A percentile compares a stretch with the other conserved stretches of the same genome.
phyloP scores from a whole-genome alignment of 2,329 filamentous ascomycete species.

The Talaromyces albobiverticillius region DNA sequence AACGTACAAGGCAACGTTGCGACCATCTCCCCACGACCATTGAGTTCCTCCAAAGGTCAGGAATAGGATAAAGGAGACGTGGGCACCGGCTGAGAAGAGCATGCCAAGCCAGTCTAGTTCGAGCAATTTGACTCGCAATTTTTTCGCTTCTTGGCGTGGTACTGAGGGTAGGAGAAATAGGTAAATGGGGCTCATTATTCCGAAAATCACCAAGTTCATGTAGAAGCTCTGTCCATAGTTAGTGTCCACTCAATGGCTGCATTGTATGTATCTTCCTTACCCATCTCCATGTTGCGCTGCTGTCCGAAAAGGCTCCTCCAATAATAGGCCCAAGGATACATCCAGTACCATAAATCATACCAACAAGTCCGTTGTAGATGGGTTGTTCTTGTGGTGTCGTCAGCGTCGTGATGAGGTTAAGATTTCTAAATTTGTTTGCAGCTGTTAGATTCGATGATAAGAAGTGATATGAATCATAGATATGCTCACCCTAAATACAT shows the following conservation, averaged over 20 bases:
- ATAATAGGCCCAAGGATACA: slow-evolving; percentile 36
- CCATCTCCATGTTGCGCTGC: slow-evolving; percentile 24
- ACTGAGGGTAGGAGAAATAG: slow-evolving; percentile 40
- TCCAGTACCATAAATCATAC: slow-evolving; percentile 31
- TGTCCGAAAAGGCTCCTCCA: slow-evolving; percentile 32
- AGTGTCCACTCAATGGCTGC: too few relatives aligned
- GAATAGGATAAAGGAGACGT: slow-evolving; percentile 43
- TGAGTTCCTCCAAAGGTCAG: slow-evolving; percentile 50
- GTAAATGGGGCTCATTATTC: slow-evolving; percentile 39
- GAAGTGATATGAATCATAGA: too few relatives aligned
- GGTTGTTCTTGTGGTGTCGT: slow-evolving; percentile 22
- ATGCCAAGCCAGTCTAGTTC: slow-evolving; percentile 47
- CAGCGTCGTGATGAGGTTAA: slow-evolving; percentile 21
- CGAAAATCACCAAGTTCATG: slow-evolving; percentile 52
- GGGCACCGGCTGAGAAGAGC: slow-evolving; percentile 40
- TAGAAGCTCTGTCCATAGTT: slow-evolving; percentile 33
- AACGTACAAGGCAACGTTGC: slow-evolving; percentile 48
- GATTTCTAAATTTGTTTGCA: too few relatives aligned
- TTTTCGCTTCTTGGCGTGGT: slow-evolving; percentile 20
- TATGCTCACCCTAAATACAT: slow-evolving; percentile 34
- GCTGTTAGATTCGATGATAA: too few relatives aligned
- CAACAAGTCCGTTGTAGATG: slow-evolving; percentile 24
- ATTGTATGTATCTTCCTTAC: too few relatives aligned
- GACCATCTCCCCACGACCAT: slow-evolving; percentile 47
- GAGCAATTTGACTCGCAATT: slow-evolving; percentile 20